Evolutionary conservation across 148 eudicot species (phyloP).

Genomic region (Agrostemma githago): DNA sequence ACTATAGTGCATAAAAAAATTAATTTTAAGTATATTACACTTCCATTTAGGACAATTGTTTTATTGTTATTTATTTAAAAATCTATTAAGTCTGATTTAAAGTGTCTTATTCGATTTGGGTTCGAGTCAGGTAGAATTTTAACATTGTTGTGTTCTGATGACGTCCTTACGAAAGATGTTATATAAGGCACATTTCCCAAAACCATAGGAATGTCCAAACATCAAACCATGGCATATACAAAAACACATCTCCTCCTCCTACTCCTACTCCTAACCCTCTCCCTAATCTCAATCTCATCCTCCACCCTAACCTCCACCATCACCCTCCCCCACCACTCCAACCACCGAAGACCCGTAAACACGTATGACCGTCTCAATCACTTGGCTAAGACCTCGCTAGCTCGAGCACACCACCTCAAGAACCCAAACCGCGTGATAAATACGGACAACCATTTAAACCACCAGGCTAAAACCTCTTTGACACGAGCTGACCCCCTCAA

Average conservation of each 20-base stretch:
- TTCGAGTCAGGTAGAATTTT: too few relatives aligned
- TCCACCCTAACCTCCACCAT: conserved; percentile 8
- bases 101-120: too few relatives aligned
- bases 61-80: too few relatives aligned
- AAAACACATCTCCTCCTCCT: conserved; percentile 2
- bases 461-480: neutral
- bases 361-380: conserved; percentile 11
- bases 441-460: neutral
- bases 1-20: too few relatives aligned
- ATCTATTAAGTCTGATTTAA: too few relatives aligned
- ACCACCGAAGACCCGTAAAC: neutral
- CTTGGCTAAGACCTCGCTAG: conserved; percentile 14
- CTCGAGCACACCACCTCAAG: conserved; percentile 21
- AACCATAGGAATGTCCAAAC: neutral
- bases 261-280: neutral
- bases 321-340: conserved; percentile 16
- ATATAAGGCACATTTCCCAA: conserved; percentile 12
- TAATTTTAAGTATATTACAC: too few relatives aligned
- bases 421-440: conserved; percentile 19
- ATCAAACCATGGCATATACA: conserved; percentile 7
- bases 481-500: neutral
- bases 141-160: too few relatives aligned
- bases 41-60: too few relatives aligned
- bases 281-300: neutral
- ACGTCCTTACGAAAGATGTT: neutral